Percentiles rank a stretch among this genome's conserved stretches.
These are phyloP conservation scores for Chenopodium formosanum DNA, from an alignment of 148 eudicot genomes.

Conservation along the genomic window DNA sequence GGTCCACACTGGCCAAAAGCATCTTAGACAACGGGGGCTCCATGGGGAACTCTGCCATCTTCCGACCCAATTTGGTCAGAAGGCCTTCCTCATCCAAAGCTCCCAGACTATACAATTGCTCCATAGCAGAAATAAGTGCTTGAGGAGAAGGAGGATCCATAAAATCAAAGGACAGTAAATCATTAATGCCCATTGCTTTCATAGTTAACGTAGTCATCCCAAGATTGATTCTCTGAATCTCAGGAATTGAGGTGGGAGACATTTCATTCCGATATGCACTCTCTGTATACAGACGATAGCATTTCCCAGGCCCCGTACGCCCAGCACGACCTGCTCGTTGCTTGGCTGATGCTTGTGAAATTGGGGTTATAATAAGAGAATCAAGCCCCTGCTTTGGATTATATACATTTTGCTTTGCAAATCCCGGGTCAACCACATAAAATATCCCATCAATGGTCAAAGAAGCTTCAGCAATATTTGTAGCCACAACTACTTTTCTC, in stretches of 20 bases:
- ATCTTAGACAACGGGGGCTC: conserved; percentile 92
- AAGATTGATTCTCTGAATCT: conserved; percentile 89
- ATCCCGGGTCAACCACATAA: conserved; percentile 88
- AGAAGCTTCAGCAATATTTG: conserved; percentile 98
- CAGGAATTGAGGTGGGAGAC: conserved; percentile 85
- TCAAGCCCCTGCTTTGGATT: conserved; percentile 83
- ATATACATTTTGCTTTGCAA: conserved; percentile 86
- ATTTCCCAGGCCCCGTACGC: conserved; percentile 93
- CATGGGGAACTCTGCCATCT: conserved; percentile 92
- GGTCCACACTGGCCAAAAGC: conserved; percentile 93
- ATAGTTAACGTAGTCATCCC: conserved; percentile 60
- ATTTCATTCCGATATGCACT: conserved; percentile 91
- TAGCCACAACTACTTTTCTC: conserved; percentile 94
- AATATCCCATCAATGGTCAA: conserved; percentile 91
- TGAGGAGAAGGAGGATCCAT: conserved; percentile 99
- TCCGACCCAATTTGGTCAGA: conserved; percentile 81
- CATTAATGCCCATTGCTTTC: conserved; percentile 97
- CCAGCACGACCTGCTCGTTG: conserved; percentile 95
- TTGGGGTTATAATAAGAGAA: conserved; percentile 73
- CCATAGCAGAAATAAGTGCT: conserved; percentile 94
- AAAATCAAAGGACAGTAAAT: conserved; percentile 80
- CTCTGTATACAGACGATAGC: conserved; percentile 90
- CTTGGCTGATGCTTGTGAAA: conserved; percentile 87
- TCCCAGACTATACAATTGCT: conserved; percentile 87
- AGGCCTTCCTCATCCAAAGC: conserved; percentile 96